Evolutionary conservation across 177 flowering plant species (phyloP), one percentile per base, ranked within the genome.

Genomic region (Vitis hybrid): DNA sequence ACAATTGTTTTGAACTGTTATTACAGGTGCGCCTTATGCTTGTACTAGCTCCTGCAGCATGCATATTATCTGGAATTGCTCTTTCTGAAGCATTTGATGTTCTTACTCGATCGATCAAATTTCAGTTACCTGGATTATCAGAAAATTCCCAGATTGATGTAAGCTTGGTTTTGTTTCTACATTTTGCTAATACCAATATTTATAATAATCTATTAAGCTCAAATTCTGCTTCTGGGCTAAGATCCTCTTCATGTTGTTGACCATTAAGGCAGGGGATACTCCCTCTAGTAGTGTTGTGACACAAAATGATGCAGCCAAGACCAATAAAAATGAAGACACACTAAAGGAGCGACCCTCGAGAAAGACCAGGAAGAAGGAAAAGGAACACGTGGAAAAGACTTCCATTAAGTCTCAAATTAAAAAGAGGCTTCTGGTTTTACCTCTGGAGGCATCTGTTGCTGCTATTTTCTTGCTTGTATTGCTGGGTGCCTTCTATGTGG

Each of bases 21-120:
- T 76, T 68, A 17, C 76, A 96, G 99, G 99, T 96, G 61, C 97
- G 98, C 1, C 90, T 96, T 64, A 96, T 96, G 99, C 99, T 96
- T 73, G 99, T 96, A 56, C 83, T 96, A 64, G 99, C 99, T 76
- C 99, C 99, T 73, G 98, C 99, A 12, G 99, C 99, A 60, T 94
- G 97, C 78, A 96, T 94, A 62, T 70, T 90, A 89, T 94, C 98
- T 83, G 99, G 99, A 69, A 94, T 96, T 77, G 98, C 99, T 67
- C 94, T 96, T 67, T 94, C 99, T 67, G 89, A 85, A 76, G 94
- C 99, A 62, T 94, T 96, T 84, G 84, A 83, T 78, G 93, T 94
- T 76, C 84, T 96, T 55, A 90, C 99, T 28, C 84, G 90, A 59
- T 96, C 99, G 53, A 78, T 96, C 67, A 96, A 94, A 77, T 91